These are phyloP conservation scores for Penicillium verhagenii DNA, from an alignment of 495 filamentous ascomycete species.

Conservation along the genomic window DNA sequence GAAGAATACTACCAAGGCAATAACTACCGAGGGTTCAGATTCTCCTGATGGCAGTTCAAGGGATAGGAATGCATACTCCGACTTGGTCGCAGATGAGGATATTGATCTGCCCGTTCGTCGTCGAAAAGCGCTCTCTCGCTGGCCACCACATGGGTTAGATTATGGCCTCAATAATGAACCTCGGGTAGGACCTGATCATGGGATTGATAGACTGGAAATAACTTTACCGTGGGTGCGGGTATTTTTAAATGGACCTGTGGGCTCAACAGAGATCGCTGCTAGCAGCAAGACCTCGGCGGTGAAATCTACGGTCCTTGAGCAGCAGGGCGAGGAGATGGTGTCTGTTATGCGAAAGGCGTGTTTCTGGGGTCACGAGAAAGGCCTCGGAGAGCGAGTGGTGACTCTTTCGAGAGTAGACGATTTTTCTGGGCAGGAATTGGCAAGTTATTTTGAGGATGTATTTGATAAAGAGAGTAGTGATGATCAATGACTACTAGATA, in stretches of 20 bases:
- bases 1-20: conserved; percentile 3
- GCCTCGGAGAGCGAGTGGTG: conserved; percentile 33
- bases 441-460: conserved; percentile 20
- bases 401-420: conserved; percentile 10
- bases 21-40: not conserved
- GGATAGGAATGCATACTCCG: conserved; percentile 10
- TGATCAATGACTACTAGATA: not conserved
- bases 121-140: conserved; percentile 37
- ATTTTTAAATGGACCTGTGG: conserved; percentile 8
- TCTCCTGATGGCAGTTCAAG: not conserved
- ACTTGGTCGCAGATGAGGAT: conserved; percentile 3
- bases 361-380: conserved; percentile 41
- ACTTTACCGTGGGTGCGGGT: conserved; percentile 36
- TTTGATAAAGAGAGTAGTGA: conserved; percentile 17
- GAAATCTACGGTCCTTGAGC: conserved; percentile 23
- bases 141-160: conserved; percentile 43
- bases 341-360: conserved; percentile 40
- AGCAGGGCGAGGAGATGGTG: conserved; percentile 41
- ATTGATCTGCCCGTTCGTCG: conserved; percentile 20
- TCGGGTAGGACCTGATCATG: conserved; percentile 16
- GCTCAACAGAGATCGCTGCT: not conserved
- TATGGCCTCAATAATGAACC: conserved; percentile 25
- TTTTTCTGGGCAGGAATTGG: conserved; percentile 8
- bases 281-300: not conserved
- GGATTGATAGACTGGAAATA: conserved; percentile 26